These are phyloP conservation scores for Mimosa bimucronata DNA, from an alignment of 306 rosid species.

Conservation along the genomic window DNA sequence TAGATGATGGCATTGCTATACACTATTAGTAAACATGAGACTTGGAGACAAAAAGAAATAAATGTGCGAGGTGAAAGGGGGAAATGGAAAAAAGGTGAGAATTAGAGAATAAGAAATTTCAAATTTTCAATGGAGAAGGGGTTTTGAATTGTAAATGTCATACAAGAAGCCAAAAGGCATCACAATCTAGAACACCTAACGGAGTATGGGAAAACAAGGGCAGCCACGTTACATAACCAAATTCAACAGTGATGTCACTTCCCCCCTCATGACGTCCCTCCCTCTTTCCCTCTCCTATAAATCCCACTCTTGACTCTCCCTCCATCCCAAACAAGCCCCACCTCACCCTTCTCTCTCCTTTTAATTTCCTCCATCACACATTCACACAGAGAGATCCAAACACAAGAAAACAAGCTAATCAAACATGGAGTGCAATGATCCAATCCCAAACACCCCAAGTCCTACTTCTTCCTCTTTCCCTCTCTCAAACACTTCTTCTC, in stretches of 20 bases:
- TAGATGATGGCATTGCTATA: too few relatives aligned
- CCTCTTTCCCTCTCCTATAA: conserved; percentile 32
- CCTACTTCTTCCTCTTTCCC: conserved; percentile 47
- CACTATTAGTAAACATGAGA: not conserved
- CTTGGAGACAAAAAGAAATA: not conserved
- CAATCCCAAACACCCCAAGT: conserved; percentile 48
- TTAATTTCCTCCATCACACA: not conserved
- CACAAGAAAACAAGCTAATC: not conserved
- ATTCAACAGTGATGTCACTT: conserved; percentile 46
- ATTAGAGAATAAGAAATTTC: not conserved
- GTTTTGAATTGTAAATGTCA: conserved; percentile 47
- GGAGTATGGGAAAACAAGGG: conserved; percentile 40
- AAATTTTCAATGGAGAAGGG: conserved; percentile 38
- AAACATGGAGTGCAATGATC: conserved; percentile 56
- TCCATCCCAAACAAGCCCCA: too few relatives aligned
- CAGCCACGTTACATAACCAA: conserved; percentile 47
- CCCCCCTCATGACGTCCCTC: conserved; percentile 26
- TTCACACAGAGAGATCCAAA: conserved; percentile 15
- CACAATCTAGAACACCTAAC: conserved; percentile 53
- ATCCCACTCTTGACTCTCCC: not conserved
- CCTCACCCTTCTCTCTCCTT: not conserved
- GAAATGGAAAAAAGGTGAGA: not conserved
- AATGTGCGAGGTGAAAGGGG: not conserved
- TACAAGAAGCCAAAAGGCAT: conserved; percentile 43
- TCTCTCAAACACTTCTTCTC: conserved; percentile 46